A percentile compares a stretch with the other conserved stretches of the same genome.
Evolutionary conservation across 176 grass and related monocot genomes (phyloP).

Genomic region (Cenchrus fungigraminus): DNA sequence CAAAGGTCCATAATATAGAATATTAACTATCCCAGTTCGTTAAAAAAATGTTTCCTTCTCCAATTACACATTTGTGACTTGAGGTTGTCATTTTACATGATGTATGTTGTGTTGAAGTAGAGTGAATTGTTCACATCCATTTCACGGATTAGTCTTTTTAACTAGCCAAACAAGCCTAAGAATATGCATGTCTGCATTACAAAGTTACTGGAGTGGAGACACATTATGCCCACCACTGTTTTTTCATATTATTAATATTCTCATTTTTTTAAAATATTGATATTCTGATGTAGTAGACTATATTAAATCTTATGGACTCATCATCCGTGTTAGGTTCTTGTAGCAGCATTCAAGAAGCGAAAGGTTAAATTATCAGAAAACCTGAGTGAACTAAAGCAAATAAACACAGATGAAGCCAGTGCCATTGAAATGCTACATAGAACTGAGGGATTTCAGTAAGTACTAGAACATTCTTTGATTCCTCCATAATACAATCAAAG

Average conservation of each 20-base stretch:
- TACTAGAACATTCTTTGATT: not conserved
- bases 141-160: too few relatives aligned
- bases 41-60: too few relatives aligned
- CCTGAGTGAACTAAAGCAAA: constrained; percentile 37
- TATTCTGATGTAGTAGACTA: not conserved
- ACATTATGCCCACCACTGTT: not conserved
- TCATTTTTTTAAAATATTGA: not conserved
- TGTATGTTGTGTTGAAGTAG: too few relatives aligned
- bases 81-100: too few relatives aligned
- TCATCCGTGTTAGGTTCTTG: constrained; percentile 51
- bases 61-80: too few relatives aligned
- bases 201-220: not conserved
- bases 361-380: constrained; percentile 52
- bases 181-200: too few relatives aligned
- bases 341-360: constrained; percentile 62
- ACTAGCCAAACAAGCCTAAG: too few relatives aligned
- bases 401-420: not conserved
- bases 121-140: too few relatives aligned
- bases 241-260: not conserved
- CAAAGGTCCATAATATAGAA: too few relatives aligned
- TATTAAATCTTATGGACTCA: not conserved
- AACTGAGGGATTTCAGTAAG: constrained; percentile 65
- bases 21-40: too few relatives aligned
- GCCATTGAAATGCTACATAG: constrained; percentile 45
- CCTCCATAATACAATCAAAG: not conserved